Evolutionary conservation across 2,329 filamentous ascomycete genomes (phyloP).

Genomic region (Hymenoscyphus fraxineus): DNA sequence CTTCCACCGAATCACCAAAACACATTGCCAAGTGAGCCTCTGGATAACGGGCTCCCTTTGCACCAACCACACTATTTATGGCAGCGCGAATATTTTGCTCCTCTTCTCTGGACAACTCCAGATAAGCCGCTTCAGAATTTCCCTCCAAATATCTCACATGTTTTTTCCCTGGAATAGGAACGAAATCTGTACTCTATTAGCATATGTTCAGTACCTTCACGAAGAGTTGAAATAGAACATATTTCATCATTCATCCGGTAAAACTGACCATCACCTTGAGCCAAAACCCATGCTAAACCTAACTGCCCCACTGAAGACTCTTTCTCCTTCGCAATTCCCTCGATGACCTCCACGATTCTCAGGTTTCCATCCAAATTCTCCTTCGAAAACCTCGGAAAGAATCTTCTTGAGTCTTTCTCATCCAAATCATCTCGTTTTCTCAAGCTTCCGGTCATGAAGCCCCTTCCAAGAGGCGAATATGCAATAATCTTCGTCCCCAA

Average conservation of each 20-base stretch:
- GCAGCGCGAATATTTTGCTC: not conserved
- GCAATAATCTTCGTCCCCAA: slow-evolving; percentile 55
- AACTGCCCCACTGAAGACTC: slow-evolving; percentile 47
- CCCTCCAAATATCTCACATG: slow-evolving; percentile 41
- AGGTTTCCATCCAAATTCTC: slow-evolving; percentile 52
- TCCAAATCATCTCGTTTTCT: slow-evolving; percentile 45
- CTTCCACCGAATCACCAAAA: not conserved
- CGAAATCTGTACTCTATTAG: slow-evolving; percentile 38
- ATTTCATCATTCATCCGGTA: not conserved
- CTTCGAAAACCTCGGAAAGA: slow-evolving; percentile 43
- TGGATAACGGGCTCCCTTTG: not conserved
- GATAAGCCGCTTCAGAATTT: slow-evolving; percentile 20
- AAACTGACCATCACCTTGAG: slow-evolving; percentile 40
- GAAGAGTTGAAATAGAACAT: not conserved
- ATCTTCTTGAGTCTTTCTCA: slow-evolving; percentile 45
- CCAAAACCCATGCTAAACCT: slow-evolving; percentile 50
- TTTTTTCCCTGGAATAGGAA: slow-evolving; percentile 53
- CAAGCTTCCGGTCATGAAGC: slow-evolving; percentile 51
- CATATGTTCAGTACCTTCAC: not conserved
- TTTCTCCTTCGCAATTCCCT: slow-evolving; percentile 47
- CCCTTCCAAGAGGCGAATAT: slow-evolving; percentile 56
- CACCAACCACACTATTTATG: not conserved
- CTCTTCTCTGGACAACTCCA: not conserved
- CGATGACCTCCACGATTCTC: slow-evolving; percentile 43
- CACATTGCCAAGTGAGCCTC: not conserved